Base-by-base conservation (phyloP, 768 basidiomycete genomes). In the Boletus rufocinnamomeus region DNA sequence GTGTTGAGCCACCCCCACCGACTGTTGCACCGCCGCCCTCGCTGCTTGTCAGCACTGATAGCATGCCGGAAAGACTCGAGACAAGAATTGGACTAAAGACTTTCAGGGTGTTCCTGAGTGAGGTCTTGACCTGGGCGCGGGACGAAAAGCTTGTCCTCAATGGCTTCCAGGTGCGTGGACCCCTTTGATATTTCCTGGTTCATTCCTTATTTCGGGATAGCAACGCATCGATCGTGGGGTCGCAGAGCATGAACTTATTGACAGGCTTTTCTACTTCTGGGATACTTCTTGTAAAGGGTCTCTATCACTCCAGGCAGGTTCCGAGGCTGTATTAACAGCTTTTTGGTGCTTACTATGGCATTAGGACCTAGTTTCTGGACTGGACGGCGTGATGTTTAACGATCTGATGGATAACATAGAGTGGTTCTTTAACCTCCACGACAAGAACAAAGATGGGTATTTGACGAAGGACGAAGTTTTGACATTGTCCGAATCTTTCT, bases 341-440 rank as follows among this genome's bases (percentile, higher is more conserved):
- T 52, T 45, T 14, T 17, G 23, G 30, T 48, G 45, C 50, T 71
- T 34, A 64, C 40, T 38, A 34, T 27, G 59, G 34, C 45, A 58
- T 19, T 68, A 98, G 91, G 95, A 98, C 70, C 78, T 98, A 14
- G 88, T 98, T 11, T 82, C 79, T 30, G 96, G 97, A 1, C 78
- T 98, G 50, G 89, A 97, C 64, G 88, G 88, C 2, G 91, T 97
- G 46, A 91, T 98, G 84, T 90, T 92, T 76, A 95, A 93, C 62
- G 97, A 98, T 72, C 76, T 99, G 63, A 98, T 98, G 97, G 92
- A 95, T 57, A 96, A 93, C 64, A 96, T 98, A 66, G 93, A 97
- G 72, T 99, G 96, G 96, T 96, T 98, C 76, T 98, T 98, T 76
- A 90, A 89, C 65, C 72, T 98, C 50, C 93, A 96, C 61, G 94